These are phyloP conservation scores for Alternaria atra DNA, from an alignment of 2,329 filamentous ascomycete species.

Conservation along the genomic window DNA sequence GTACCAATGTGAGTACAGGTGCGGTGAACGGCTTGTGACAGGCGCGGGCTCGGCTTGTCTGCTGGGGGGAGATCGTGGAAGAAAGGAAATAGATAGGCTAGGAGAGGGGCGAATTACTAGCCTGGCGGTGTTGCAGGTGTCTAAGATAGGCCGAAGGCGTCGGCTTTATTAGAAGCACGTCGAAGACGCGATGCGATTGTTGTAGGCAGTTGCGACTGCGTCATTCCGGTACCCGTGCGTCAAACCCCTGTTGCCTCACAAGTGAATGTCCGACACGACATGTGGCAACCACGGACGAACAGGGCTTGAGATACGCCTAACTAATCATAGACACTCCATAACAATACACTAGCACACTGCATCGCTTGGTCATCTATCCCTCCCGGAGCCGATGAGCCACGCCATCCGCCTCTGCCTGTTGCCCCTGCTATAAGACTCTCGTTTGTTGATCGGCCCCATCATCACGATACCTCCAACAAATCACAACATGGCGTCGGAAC, in stretches of 20 bases:
- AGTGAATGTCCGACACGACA: constrained; percentile 33
- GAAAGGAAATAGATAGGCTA: not conserved
- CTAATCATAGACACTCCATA: constrained; percentile 12
- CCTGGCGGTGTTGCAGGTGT: not conserved
- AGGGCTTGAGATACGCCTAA: constrained; percentile 21
- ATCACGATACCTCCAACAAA: constrained; percentile 5
- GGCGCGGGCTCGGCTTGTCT: constrained; percentile 7
- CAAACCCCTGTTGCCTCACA: constrained; percentile 28
- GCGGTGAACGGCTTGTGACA: constrained; percentile 3
- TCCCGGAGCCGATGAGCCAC: constrained; percentile 28
- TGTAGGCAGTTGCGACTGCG: constrained; percentile 35
- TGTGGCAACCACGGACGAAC: constrained; percentile 33
- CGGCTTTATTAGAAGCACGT: constrained; percentile 32
- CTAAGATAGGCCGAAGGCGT: constrained; percentile 16
- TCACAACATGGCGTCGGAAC: constrained; percentile 44
- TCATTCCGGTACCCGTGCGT: constrained; percentile 33
- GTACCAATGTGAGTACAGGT: constrained; percentile 6
- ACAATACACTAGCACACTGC: constrained; percentile 14
- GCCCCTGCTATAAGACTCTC: constrained; percentile 20
- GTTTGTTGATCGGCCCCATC: constrained; percentile 7
- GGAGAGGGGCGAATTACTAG: constrained; percentile 5
- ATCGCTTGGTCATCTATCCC: constrained; percentile 2
- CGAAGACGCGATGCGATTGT: constrained; percentile 36
- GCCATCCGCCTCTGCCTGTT: constrained; percentile 35
- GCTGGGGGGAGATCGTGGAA: not conserved